phyloP scores from a whole-genome alignment of 805 yeast species.

The Metschnikowia lachancei region DNA sequence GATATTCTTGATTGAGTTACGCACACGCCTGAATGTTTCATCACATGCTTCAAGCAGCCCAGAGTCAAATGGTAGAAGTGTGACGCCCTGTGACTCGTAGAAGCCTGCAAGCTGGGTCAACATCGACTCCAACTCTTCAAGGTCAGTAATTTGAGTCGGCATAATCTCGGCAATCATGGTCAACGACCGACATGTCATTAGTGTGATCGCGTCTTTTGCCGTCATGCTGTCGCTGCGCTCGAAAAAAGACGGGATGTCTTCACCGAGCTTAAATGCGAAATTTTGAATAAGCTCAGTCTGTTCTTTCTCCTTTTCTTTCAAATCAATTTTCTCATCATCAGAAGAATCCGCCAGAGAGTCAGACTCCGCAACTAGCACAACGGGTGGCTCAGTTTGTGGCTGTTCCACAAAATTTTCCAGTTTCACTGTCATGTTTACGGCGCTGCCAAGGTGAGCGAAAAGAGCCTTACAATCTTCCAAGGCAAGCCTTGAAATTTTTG shows the following conservation, averaged over 20 bases:
- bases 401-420: too few species aligned
- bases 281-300: constrained; percentile 24
- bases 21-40: not conserved
- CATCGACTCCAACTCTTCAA: constrained; percentile 40
- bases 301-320: not conserved
- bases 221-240: not conserved
- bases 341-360: not conserved
- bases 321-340: not conserved
- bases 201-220: not conserved
- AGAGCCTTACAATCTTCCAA: not conserved
- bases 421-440: not conserved
- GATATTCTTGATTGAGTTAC: not conserved
- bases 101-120: constrained; percentile 26
- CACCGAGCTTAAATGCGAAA: constrained; percentile 30
- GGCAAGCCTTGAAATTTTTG: not conserved
- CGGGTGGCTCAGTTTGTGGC: too few species aligned
- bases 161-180: constrained; percentile 22
- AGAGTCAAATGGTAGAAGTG: constrained; percentile 7
- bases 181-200: constrained; percentile 10
- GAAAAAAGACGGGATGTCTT: constrained; percentile 12
- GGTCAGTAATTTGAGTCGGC: constrained; percentile 23
- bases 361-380: too few species aligned
- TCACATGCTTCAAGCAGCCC: not conserved
- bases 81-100: constrained; percentile 10
- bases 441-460: not conserved